Evolutionary conservation across 2,329 filamentous ascomycete genomes (phyloP), one percentile per base, ranked within the genome.

Genomic region (Fusarium mundagurra): DNA sequence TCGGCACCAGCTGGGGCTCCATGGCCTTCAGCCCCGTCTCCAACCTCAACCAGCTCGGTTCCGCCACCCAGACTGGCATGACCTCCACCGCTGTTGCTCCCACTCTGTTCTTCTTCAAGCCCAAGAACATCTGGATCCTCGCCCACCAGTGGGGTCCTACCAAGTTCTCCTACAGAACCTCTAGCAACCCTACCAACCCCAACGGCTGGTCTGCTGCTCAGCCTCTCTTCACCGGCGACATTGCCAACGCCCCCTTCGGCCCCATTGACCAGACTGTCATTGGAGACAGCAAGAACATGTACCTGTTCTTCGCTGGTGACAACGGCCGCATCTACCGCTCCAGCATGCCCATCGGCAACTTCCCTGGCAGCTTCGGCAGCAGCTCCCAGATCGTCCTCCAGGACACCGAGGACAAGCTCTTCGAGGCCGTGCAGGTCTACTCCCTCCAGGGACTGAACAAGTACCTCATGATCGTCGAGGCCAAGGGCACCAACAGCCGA

Each of bases 381-480:
- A 9, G 8, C 36, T 39, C 36, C 9, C 39, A 41, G 39, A 3
- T 41, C 54, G 1, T 68, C 51, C 6, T 68, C 3, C n/a, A 86
- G 81, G 90, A 90, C 79, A 82, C 84, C 5, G 83, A 64, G 20
- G 85, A 88, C 78, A 89, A 90, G 77, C 84, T 92, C 3, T 92
- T 92, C 79, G 91, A 93, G 77, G 90, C 90, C 0, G 89, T 92
- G 0, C 88, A 92, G 76, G 91, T 93, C 50, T 93, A 92, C 82
- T 91, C 86, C 5, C 76, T 92, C 65, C 51, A 85, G 38, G 88
- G 87, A 34, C 83, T 87, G 74, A 84, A 84, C 72, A 81, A 86
- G 72, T 92, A 92, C 81, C 87, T 92, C 64, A 92, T 92, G 89
- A 86, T 92, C n/a, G 89, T 92, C 39, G 91, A 93, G 80, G 84